Conservation (phyloP, 306 rosid species). For the Hippophae gyantsensis region DNA sequence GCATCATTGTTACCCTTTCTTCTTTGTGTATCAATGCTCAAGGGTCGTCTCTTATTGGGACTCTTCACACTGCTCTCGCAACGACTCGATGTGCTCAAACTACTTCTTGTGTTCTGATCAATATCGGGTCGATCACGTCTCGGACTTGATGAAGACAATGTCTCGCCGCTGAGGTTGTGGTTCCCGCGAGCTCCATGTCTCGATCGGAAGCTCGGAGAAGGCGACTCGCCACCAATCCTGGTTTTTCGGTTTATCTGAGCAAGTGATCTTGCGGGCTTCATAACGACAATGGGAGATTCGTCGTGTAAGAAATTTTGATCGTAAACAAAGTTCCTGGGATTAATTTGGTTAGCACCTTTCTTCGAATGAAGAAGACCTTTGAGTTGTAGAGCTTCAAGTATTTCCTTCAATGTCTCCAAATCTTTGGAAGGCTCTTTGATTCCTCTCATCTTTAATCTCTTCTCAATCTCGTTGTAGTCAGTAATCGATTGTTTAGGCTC, state of each 20-base stretch:
- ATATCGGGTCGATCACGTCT: slow-evolving; percentile 30
- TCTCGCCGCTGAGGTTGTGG: slow-evolving; percentile 12
- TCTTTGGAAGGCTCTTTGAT: slow-evolving; percentile 65
- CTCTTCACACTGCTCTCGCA: slow-evolving; percentile 32
- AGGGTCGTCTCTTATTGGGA: slow-evolving; percentile 42
- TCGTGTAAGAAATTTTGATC: slow-evolving; percentile 18
- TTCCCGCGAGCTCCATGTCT: slow-evolving; percentile 35
- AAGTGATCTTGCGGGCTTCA: slow-evolving; percentile 47
- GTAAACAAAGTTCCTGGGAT: slow-evolving; percentile 31
- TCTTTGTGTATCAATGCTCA: slow-evolving; percentile 29
- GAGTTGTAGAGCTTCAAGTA: slow-evolving; percentile 78
- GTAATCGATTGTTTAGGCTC: slow-evolving; percentile 60
- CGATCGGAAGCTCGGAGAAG: slow-evolving; percentile 42
- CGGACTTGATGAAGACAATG: slow-evolving; percentile 21
- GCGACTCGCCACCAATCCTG: slow-evolving; percentile 41
- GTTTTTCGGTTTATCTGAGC: slow-evolving; percentile 23
- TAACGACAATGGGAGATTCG: slow-evolving; percentile 62
- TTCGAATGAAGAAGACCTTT: slow-evolving; percentile 76
- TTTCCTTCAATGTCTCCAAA: slow-evolving; percentile 64
- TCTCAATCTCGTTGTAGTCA: slow-evolving; percentile 55
- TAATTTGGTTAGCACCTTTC: slow-evolving; percentile 19
- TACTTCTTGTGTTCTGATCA: slow-evolving; percentile 34
- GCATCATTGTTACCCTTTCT: slow-evolving; percentile 27
- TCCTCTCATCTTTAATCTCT: slow-evolving; percentile 64
- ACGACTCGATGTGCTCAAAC: slow-evolving; percentile 26